Conservation (phyloP, 495 filamentous ascomycete species). For the Pyronema domesticum region DNA sequence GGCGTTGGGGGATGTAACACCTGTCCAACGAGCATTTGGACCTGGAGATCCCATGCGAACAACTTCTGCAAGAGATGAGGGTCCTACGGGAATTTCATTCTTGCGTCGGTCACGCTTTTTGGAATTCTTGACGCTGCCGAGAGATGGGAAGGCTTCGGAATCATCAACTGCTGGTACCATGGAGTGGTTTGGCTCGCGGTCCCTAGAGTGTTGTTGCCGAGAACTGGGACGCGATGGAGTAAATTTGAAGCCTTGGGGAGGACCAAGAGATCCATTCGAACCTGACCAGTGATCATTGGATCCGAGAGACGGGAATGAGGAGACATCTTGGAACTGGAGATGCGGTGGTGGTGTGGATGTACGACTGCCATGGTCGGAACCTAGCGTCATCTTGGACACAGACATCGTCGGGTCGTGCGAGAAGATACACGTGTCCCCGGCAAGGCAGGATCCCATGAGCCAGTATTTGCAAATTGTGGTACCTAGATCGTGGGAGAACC, state of each 20-base stretch:
- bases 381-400: conserved; percentile 26
- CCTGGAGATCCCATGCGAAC: conserved; percentile 77
- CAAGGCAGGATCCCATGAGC: conserved; percentile 90
- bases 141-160: conserved; percentile 83
- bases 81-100: conserved; percentile 45
- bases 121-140: conserved; percentile 47
- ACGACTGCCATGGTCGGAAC: conserved; percentile 21
- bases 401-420: conserved; percentile 72
- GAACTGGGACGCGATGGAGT: conserved; percentile 74
- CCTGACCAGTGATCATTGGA: conserved; percentile 45
- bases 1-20: conserved; percentile 14
- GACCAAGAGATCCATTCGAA: conserved; percentile 32
- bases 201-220: conserved; percentile 65
- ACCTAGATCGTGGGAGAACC: conserved; percentile 90
- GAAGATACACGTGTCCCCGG: conserved; percentile 87
- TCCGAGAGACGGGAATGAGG: conserved; percentile 64
- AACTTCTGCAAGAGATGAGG: conserved; percentile 81
- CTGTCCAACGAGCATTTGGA: conserved; percentile 25
- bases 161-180: conserved; percentile 71
- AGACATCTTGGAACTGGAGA: conserved; percentile 73
- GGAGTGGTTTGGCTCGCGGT: conserved; percentile 28
- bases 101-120: conserved; percentile 58
- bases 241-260: conserved; percentile 45
- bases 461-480: conserved; percentile 99
- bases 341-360: conserved; percentile 30